Base-by-base conservation (phyloP, 2,329 filamentous ascomycete genomes). In the Botrytis porri region DNA sequence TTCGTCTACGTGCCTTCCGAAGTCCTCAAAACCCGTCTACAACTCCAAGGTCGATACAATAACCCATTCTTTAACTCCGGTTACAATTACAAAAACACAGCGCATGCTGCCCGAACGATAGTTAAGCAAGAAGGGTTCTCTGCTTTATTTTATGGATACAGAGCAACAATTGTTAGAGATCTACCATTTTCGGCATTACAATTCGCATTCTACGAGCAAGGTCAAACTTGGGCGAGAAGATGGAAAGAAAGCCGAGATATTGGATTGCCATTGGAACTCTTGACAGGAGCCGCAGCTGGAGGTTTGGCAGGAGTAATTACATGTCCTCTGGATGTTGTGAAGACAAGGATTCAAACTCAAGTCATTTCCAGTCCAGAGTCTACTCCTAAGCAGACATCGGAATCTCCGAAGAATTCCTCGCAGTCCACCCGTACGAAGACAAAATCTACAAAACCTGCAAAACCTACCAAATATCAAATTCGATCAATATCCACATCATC, bases 181-280 rank as follows among this genome's bases (percentile, higher is more conserved):
- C 87, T 99, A 35, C 96, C 96, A 2, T 99, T 98, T 81, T 98
- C 95, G 0, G 96, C 96, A 0, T 84, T 99, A 18, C 96, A 99
- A 80, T 98, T 99, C 83, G 95, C 97, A 79, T 98, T 99, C 81
- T 99, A 97, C 85, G 96, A 99, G 82, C 93, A 98, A 82, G 95
- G 95, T 81, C 93, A 95, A 79, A 89, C 87, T 63, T 88, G 93
- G 86, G 95, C 96, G 0, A 92, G 92, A 79, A 82, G 89, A 70
- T 97, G 92, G 86, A 90, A 92, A 80, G 89, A 92, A 48, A 92
- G 90, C 75, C 88, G 91, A 73, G 93, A 98, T 73, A 97, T 99
- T 70, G 96, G 96, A 0, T 83, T 97, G 48, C 87, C 90, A 0
- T 82, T 98, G 54, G 96, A 99, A 81, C 91, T 98, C 37, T 82